A percentile compares a stretch with the other conserved stretches of the same genome.
Conservation (phyloP, 805 yeast species). For the Ogataea allantospora region DNA sequence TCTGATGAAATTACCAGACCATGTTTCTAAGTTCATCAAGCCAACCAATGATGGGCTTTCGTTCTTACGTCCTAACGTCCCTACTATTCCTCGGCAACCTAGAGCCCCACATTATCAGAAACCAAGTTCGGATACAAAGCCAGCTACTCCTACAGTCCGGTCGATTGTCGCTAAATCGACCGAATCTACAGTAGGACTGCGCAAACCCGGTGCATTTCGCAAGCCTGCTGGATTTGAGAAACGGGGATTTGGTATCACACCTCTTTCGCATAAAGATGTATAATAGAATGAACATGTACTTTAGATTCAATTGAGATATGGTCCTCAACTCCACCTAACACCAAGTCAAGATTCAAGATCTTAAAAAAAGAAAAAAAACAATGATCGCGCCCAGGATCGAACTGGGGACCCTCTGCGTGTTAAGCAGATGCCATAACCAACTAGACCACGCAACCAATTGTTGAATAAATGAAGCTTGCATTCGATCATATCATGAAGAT, state of each 20-base stretch:
- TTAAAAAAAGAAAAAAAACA: constrained; percentile 28
- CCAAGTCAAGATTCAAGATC: neutral
- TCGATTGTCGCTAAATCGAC: constrained; percentile 15
- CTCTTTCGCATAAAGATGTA: constrained; percentile 12
- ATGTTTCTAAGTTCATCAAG: constrained; percentile 12
- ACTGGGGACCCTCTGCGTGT: constrained; percentile 99
- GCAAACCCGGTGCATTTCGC: constrained; percentile 36
- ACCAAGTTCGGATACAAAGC: constrained; percentile 22
- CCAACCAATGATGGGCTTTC: constrained; percentile 6
- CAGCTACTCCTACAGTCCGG: constrained; percentile 17
- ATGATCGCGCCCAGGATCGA: constrained; percentile 99
- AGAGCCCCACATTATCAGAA: constrained; percentile 31
- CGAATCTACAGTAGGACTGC: constrained; percentile 20
- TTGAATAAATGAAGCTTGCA: neutral
- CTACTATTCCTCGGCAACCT: constrained; percentile 5
- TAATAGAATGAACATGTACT: constrained; percentile 1
- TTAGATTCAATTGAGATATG: neutral
- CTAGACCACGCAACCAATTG: constrained; percentile 94
- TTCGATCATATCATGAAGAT: too few species aligned
- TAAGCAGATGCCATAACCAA: constrained; percentile 99
- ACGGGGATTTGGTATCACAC: constrained; percentile 21
- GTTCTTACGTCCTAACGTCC: constrained; percentile 1
- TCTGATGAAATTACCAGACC: constrained; percentile 8
- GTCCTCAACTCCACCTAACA: neutral
- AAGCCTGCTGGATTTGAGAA: constrained; percentile 29